Conservation (phyloP, 2,329 filamentous ascomycete species). For the Colletotrichum somersetense region DNA sequence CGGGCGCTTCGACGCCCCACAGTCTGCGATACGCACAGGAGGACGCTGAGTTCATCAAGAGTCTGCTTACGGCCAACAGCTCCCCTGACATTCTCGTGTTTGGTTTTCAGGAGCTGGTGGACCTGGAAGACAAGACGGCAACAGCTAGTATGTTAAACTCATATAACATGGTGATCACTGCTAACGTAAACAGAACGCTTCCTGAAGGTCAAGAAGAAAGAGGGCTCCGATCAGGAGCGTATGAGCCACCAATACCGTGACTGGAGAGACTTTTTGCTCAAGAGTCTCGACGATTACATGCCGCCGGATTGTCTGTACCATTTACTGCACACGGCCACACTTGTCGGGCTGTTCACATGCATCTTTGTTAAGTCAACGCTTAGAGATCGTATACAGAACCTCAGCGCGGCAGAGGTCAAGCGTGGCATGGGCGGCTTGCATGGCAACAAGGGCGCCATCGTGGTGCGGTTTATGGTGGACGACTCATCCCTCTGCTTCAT, state of each 20-base stretch:
- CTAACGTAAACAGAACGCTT: constrained; percentile 74
- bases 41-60: constrained; percentile 83
- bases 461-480: constrained; percentile 92
- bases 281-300: constrained; percentile 86
- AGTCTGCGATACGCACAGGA: constrained; percentile 78
- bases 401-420: constrained; percentile 88
- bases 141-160: constrained; percentile 78
- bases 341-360: constrained; percentile 96
- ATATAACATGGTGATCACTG: not conserved
- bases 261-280: constrained; percentile 91
- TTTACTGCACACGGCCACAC: constrained; percentile 86
- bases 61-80: constrained; percentile 80
- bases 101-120: constrained; percentile 98
- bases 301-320: constrained; percentile 82
- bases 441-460: constrained; percentile 95
- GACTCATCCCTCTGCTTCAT: constrained; percentile 96
- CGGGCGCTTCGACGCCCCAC: constrained; percentile 92
- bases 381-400: constrained; percentile 79
- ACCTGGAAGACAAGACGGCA: constrained; percentile 96
- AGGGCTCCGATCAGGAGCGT: constrained; percentile 83
- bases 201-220: constrained; percentile 90
- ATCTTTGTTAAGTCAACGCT: constrained; percentile 90
- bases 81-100: constrained; percentile 93
- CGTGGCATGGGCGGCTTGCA: constrained; percentile 95
- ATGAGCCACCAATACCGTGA: constrained; percentile 98